phyloP scores from a whole-genome alignment of 176 grass and related monocot genomes.

The Musa troglodytarum region DNA sequence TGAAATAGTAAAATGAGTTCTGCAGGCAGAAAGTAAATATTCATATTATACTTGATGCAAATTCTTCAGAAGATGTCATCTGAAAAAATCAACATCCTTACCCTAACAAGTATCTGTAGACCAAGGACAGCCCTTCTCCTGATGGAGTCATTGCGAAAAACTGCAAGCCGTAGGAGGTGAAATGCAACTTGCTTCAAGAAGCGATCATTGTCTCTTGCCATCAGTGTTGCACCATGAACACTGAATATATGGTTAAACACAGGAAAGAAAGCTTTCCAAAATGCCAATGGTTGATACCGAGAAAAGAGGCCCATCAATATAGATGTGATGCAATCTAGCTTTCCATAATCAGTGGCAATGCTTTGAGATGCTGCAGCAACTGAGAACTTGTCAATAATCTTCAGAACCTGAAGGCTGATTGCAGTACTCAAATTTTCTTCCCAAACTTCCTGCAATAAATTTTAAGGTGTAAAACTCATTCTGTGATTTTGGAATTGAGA shows the following conservation, averaged over 20 bases:
- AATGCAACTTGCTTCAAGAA: slow-evolving; percentile 99
- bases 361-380: slow-evolving; percentile 64
- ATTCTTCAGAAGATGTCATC: slow-evolving; percentile 21
- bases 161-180: slow-evolving; percentile 87
- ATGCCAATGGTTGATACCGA: slow-evolving; percentile 76
- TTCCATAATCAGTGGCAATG: slow-evolving; percentile 81
- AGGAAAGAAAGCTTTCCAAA: slow-evolving; percentile 84
- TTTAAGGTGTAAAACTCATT: slow-evolving; percentile 1
- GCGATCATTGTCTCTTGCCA: slow-evolving; percentile 98
- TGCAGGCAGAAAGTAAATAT: slow-evolving; percentile 35
- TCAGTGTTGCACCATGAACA: slow-evolving; percentile 73
- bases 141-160: slow-evolving; percentile 88
- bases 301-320: slow-evolving; percentile 83
- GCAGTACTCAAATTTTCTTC: slow-evolving; percentile 98
- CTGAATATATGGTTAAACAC: slow-evolving; percentile 79
- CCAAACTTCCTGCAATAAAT: slow-evolving; percentile 81
- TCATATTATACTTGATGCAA: slow-evolving; percentile 27
- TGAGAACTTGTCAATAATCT: slow-evolving; percentile 88
- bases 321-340: slow-evolving; percentile 87
- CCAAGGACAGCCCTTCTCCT: slow-evolving; percentile 73
- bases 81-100: slow-evolving; percentile 33
- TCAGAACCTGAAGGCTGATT: slow-evolving; percentile 85
- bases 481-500: slow-evolving; percentile 4
- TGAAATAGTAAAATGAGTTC: slow-evolving; percentile 91
- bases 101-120: slow-evolving; percentile 94